These are phyloP conservation scores for Keithomyces neogunnii DNA, from an alignment of 2,329 filamentous ascomycete genomes.

Conservation along the genomic window DNA sequence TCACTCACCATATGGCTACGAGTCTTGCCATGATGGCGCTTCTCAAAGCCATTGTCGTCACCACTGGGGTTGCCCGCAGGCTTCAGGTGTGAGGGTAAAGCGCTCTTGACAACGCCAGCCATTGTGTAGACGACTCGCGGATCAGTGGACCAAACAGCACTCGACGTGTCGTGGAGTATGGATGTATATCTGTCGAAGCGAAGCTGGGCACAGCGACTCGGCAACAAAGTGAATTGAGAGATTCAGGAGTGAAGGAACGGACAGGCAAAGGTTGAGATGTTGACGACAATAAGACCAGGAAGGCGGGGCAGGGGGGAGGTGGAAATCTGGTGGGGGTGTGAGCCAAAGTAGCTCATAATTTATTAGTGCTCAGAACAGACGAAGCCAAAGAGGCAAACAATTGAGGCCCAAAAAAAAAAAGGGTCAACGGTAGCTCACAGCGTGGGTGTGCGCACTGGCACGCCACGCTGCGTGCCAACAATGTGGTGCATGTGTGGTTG, in stretches of 20 bases:
- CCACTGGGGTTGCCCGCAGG: constrained; percentile 36
- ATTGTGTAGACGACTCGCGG: constrained; percentile 35
- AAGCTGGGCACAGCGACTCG: not conserved
- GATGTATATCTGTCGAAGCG: not conserved
- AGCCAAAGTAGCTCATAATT: no score
- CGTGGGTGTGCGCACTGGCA: no score
- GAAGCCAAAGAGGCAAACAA: no score
- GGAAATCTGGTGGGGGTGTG: no score
- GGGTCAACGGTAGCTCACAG: no score
- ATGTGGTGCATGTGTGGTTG: no score
- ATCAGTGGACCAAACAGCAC: not conserved
- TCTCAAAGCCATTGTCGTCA: constrained; percentile 43
- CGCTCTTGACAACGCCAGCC: constrained; percentile 63
- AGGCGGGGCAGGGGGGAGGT: not conserved
- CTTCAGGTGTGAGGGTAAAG: constrained; percentile 80
- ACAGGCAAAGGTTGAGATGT: not conserved
- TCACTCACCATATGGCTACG: constrained; percentile 75
- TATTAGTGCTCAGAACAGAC: no score
- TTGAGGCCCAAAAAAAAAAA: no score
- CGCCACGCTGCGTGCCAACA: no score
- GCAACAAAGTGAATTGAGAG: not conserved
- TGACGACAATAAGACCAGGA: not conserved
- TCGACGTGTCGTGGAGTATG: not conserved
- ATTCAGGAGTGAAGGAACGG: not conserved
- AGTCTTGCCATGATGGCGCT: constrained; percentile 75